Percentiles rank a stretch among this genome's conserved stretches.
Evolutionary conservation across 441 rosid species (phyloP).

Genomic region (California macrophylla): DNA sequence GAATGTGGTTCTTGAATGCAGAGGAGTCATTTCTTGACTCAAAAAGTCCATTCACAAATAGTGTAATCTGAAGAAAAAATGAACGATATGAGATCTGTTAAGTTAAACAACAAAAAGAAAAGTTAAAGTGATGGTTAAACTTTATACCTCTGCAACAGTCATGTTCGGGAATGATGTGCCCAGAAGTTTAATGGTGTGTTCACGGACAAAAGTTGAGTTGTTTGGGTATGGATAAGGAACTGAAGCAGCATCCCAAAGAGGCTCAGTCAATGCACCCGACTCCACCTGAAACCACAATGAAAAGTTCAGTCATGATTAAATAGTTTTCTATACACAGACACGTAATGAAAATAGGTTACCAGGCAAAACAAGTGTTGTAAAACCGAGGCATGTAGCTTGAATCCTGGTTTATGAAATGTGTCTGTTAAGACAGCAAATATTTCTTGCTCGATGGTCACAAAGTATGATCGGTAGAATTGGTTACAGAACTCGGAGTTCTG

Average conservation of each 20-base stretch:
- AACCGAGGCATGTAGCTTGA: conserved; percentile 89
- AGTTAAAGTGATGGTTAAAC: background rate
- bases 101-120: background rate
- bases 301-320: background rate
- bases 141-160: conserved; percentile 72
- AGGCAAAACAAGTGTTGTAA: conserved; percentile 79
- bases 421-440: conserved; percentile 92
- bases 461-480: conserved; percentile 72
- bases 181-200: conserved; percentile 84
- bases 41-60: conserved; percentile 72
- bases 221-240: conserved; percentile 66
- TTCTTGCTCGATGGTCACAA: conserved; percentile 85
- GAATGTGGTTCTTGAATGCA: conserved; percentile 69
- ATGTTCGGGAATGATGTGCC: conserved; percentile 96
- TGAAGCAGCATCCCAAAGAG: conserved; percentile 79
- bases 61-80: conserved; percentile 52
- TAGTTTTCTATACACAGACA: background rate
- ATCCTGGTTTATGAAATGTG: conserved; percentile 98
- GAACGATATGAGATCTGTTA: background rate
- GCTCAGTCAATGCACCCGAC: conserved; percentile 72
- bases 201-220: conserved; percentile 71
- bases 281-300: conserved; percentile 49
- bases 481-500: conserved; percentile 79
- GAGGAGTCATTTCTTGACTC: conserved; percentile 79
- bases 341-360: conserved; percentile 30